These are phyloP conservation scores for Chloranthus sessilifolius DNA, from an alignment of 164 flowering plant genomes.

Conservation along the genomic window DNA sequence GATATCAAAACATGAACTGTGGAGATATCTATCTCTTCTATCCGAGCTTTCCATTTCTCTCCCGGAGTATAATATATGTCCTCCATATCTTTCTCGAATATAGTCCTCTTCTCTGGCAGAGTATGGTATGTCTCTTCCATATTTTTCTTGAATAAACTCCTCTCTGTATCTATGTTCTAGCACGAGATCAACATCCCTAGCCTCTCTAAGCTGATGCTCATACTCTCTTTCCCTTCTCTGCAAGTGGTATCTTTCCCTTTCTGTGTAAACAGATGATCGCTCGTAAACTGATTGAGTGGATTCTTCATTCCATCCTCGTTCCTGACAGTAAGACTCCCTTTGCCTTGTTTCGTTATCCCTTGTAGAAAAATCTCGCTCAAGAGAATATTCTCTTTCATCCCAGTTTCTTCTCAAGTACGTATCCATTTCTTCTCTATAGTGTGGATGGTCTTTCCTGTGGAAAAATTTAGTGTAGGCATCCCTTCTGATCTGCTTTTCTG, in stretches of 20 bases:
- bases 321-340: constrained; percentile 17
- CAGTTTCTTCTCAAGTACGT: constrained; percentile 16
- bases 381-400: constrained; percentile 20
- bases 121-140: constrained; percentile 16
- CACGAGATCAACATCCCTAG: constrained; percentile 14
- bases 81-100: constrained; percentile 15
- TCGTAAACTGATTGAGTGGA: constrained; percentile 15
- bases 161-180: constrained; percentile 19
- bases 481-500: constrained; percentile 7
- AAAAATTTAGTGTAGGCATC: constrained; percentile 12
- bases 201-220: constrained; percentile 12
- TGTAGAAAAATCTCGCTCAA: constrained; percentile 13
- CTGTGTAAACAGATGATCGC: constrained; percentile 14
- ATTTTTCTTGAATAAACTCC: constrained; percentile 16
- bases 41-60: constrained; percentile 22
- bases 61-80: constrained; percentile 10
- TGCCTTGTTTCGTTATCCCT: constrained; percentile 13
- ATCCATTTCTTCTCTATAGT: constrained; percentile 16
- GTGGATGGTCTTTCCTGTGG: constrained; percentile 16
- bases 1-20: constrained; percentile 12
- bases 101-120: constrained; percentile 16
- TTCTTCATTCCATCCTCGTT: constrained; percentile 16
- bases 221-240: constrained; percentile 18
- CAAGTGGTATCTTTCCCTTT: constrained; percentile 17
- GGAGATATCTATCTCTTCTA: constrained; percentile 13